Conservation (phyloP, 2,329 filamentous ascomycete genomes). For the Colletotrichum australisinense region DNA sequence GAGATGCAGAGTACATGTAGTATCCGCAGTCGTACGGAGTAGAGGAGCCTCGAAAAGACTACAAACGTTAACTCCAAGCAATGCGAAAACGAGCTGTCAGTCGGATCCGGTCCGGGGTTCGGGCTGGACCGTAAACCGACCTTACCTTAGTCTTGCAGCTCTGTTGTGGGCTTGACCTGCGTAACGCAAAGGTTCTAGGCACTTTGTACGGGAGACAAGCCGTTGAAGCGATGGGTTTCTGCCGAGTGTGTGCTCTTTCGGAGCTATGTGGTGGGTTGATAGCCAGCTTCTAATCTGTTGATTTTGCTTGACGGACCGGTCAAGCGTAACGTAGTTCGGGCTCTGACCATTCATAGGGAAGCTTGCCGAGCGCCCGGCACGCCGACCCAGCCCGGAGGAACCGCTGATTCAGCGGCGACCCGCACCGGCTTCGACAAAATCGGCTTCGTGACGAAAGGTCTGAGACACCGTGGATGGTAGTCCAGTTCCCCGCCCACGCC, state of each 20-base stretch:
- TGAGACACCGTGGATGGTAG: not conserved
- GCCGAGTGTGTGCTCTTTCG: not conserved
- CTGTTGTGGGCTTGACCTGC: not conserved
- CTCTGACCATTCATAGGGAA: not conserved
- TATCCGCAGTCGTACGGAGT: too few species aligned
- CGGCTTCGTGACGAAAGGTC: not conserved
- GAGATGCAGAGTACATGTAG: too few species aligned
- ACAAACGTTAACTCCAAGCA: not conserved
- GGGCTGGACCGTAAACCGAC: not conserved
- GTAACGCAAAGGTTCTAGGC: not conserved
- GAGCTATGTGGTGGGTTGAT: not conserved
- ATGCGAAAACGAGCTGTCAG: not conserved
- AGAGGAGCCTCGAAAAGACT: too few species aligned
- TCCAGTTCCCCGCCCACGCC: not conserved
- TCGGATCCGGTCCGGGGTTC: not conserved
- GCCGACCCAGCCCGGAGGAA: not conserved
- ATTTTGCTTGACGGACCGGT: not conserved
- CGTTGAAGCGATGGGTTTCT: not conserved
- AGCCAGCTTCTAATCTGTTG: not conserved
- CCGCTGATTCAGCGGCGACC: constrained; percentile 22
- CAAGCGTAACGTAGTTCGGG: not conserved
- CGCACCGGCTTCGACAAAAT: not conserved
- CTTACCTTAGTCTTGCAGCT: not conserved
- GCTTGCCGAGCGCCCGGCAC: not conserved
- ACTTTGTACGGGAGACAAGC: not conserved